Evolutionary conservation across 495 filamentous ascomycete genomes (phyloP), one percentile per base, ranked within the genome.

Genomic region (Hypoxylon lienhwacheense): DNA sequence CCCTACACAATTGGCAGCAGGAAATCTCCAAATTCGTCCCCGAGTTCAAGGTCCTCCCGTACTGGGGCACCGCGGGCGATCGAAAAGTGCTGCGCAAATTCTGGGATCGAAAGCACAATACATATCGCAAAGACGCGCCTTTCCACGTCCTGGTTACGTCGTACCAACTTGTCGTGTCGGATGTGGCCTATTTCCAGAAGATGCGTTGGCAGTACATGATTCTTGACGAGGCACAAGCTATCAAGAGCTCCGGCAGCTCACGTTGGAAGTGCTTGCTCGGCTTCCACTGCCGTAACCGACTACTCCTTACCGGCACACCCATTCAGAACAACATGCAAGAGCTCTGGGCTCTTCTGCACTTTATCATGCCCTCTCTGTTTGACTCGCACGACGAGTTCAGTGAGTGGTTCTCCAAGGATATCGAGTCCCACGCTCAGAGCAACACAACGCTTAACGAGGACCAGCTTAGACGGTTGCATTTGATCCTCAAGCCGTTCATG

Each of bases 251-350:
- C 10, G 82, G 87, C 59, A 96, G 91, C 72, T 95, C 91, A 3
- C 84, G 93, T 61, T 98, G 93, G 93, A 98, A 97, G 79, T 88
- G 85, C 58, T 71, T 98, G 55, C 77, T 98, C 14, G 89, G 90
- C 11, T 97, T 97, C 76, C 87, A 90, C 66, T 98, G 92, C 71
- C 89, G 93, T 32, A 98, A 98, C 70, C 87, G 93, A 50, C 82
- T 98, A 6, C 75, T 98, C 31, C 82, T 98, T 16, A 98, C 93
- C 1, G 93, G 93, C 73, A 98, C 93, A 5, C 93, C 93, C 2
- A 98, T 98, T 65, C 93, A 98, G 71, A 98, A 98, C 72, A 97
- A 97, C 77, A 98, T 98, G 93, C 93, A 98, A 69, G 93, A 98
- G 72, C 73, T 98, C 39, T 98, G 93, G 93, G 93, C 93, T 29